Evolutionary conservation across 306 rosid species (phyloP).

Genomic region (Pterocarpus macrocarpus): DNA sequence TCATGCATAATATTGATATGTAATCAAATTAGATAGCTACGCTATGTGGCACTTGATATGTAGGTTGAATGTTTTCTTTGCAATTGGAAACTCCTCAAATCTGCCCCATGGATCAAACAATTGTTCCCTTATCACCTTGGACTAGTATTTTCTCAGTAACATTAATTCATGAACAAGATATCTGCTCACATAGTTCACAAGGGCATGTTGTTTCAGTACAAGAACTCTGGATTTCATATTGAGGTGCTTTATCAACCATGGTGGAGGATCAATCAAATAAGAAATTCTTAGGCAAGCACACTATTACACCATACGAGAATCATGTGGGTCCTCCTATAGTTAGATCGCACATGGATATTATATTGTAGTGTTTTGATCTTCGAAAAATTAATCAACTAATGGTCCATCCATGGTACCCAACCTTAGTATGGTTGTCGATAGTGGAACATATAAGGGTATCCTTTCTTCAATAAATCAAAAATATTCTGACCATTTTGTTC

Average conservation of each 20-base stretch:
- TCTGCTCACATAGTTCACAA: constrained; percentile 31
- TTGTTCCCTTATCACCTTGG: constrained; percentile 42
- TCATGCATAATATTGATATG: background rate
- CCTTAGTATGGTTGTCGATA: constrained; percentile 57
- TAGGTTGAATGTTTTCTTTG: constrained; percentile 60
- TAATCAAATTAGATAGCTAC: constrained; percentile 20
- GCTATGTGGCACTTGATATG: constrained; percentile 60
- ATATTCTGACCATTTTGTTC: too few relatives aligned
- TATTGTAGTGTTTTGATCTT: background rate
- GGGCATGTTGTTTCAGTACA: background rate
- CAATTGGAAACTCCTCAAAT: constrained; percentile 57
- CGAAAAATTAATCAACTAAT: constrained; percentile 39
- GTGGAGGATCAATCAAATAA: background rate
- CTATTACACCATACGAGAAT: background rate
- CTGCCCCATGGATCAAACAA: constrained; percentile 62
- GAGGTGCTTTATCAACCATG: constrained; percentile 1
- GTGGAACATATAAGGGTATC: constrained; percentile 58
- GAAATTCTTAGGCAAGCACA: background rate
- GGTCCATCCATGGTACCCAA: constrained; percentile 60
- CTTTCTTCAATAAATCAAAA: constrained; percentile 60
- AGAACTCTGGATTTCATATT: background rate
- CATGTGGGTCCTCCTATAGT: background rate
- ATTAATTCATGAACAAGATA: constrained; percentile 57
- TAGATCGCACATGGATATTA: background rate
- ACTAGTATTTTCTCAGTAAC: constrained; percentile 53